A percentile compares a stretch with the other conserved stretches of the same genome.
phyloP scores from a whole-genome alignment of 108 stramenopile species.

The Pseudonitzschia multistriata region DNA sequence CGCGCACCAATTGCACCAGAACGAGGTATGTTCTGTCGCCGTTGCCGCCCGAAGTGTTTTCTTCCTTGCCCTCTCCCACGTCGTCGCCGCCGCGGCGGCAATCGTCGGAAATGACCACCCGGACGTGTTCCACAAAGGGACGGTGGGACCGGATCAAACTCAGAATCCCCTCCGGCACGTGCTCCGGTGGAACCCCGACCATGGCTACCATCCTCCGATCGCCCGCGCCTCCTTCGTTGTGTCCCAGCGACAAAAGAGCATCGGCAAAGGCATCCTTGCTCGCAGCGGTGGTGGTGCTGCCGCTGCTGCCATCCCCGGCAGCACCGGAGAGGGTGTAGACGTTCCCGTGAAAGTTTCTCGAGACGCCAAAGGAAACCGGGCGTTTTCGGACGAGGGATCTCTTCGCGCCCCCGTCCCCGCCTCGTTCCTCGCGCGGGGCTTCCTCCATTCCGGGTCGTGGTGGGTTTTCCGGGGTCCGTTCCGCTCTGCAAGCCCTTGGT shows the following conservation, averaged over 20 bases:
- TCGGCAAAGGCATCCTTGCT: not conserved
- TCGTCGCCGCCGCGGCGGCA: slow-evolving; percentile 4
- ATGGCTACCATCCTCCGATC: slow-evolving; percentile 56
- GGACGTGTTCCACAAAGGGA: slow-evolving; percentile 66
- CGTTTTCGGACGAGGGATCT: not conserved
- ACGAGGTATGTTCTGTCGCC: slow-evolving; percentile 48
- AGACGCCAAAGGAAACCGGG: not conserved
- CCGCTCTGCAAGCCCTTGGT: too few species aligned
- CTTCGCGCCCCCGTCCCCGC: not conserved
- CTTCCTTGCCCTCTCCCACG: slow-evolving; percentile 15
- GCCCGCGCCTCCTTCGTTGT: too few species aligned
- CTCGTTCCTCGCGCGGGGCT: not conserved
- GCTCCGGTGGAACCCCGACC: slow-evolving; percentile 75
- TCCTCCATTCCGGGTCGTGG: too few species aligned
- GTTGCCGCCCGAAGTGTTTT: slow-evolving; percentile 19
- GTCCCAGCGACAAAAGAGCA: not conserved
- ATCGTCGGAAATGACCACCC: slow-evolving; percentile 65
- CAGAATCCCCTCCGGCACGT: slow-evolving; percentile 82
- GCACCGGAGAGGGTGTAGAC: not conserved
- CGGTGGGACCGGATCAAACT: slow-evolving; percentile 68
- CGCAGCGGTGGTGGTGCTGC: not conserved
- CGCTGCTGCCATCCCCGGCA: not conserved
- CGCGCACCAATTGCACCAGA: slow-evolving; percentile 53
- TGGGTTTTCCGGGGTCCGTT: too few species aligned
- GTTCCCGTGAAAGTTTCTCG: slow-evolving; percentile 3